Base-by-base conservation (phyloP, 78 protist genomes). In the Planoprotostelium fungivorum region DNA sequence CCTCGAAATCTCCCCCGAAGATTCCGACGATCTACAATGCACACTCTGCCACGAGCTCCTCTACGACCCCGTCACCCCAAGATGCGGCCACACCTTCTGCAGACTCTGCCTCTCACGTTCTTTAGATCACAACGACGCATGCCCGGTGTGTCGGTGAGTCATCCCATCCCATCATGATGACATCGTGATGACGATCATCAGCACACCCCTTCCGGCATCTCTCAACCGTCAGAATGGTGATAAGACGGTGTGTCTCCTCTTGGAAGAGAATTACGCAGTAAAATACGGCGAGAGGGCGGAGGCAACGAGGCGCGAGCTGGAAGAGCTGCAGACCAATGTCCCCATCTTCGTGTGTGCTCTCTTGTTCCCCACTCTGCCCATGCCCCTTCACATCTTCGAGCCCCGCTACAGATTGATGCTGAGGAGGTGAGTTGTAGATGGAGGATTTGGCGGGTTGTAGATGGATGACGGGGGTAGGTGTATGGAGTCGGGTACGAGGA, bases 71-170 rank as follows among this genome's bases (percentile, higher is more conserved):
- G 37, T 87, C n/a, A 90, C 92, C 25, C 29, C 84, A 31, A 29
- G 36, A n/a, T 90, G 92, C 84, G 92, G 92, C 36, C 92, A 90
- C 89, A 86, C 92, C 35, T 90, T 87, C 73, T 85, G 89, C 31
- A 28, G 89, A 9, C 34, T 29, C 31, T 90, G 92, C 35, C 73
- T 90, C 83, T 29, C 38, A 31, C 29, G 92, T 51, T 87, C 89
- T 16, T 37, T 90, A 1, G 92, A 90, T 35, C 73, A 16, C 63
- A 37, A n/a, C n/a, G 38, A 36, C 28, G 34, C 83, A 28, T 90
- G 92, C 31, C 92, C 92, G 35, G 28, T 87, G 38, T 90, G 92
- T 36, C 37, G 92, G 29, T n/a, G 38, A 9, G 73, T 25, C 73
- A 51, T 25, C 73, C 16, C 73, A 16, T 51, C 16, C 16, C 16